Evolutionary conservation across 2,329 filamentous ascomycete species (phyloP).

Genomic region (Xylariales sp.): DNA sequence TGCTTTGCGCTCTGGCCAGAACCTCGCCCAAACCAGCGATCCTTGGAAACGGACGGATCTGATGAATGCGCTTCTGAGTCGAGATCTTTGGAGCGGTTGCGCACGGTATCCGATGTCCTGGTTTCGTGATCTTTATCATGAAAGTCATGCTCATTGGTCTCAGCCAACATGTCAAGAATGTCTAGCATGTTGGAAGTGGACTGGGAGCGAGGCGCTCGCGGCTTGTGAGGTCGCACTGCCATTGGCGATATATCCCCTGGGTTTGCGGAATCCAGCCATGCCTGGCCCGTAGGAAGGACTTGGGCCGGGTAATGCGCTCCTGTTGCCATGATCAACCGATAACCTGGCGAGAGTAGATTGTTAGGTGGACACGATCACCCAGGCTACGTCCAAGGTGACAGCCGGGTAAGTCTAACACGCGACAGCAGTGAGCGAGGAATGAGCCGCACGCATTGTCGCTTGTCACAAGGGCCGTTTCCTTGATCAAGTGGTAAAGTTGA

Average conservation of each 20-base stretch:
- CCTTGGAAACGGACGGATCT: slow-evolving; percentile 8
- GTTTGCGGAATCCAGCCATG: neutral
- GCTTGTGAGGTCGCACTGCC: slow-evolving; percentile 7
- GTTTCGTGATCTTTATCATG: slow-evolving; percentile 12
- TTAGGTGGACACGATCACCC: no score
- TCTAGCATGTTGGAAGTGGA: slow-evolving; percentile 22
- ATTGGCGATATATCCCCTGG: slow-evolving; percentile 4
- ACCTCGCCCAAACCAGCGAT: slow-evolving; percentile 12
- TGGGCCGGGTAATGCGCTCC: no score
- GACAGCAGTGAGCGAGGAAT: no score
- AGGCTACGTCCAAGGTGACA: no score
- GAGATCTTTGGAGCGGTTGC: slow-evolving; percentile 16
- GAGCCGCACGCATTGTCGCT: no score
- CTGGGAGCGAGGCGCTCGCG: slow-evolving; percentile 18
- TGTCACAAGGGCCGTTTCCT: no score
- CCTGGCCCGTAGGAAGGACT: no score
- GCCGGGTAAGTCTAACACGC: no score
- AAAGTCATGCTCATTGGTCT: slow-evolving; percentile 7
- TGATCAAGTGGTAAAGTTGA: no score
- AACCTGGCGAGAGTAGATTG: no score
- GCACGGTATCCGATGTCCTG: slow-evolving; percentile 9
- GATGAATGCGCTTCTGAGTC: slow-evolving; percentile 16
- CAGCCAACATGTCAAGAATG: slow-evolving; percentile 3
- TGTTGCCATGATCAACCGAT: no score
- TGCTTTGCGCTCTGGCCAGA: slow-evolving; percentile 8